phyloP scores from a whole-genome alignment of 2,329 filamentous ascomycete species.

The Nannizziopsis arthrosporioides region DNA sequence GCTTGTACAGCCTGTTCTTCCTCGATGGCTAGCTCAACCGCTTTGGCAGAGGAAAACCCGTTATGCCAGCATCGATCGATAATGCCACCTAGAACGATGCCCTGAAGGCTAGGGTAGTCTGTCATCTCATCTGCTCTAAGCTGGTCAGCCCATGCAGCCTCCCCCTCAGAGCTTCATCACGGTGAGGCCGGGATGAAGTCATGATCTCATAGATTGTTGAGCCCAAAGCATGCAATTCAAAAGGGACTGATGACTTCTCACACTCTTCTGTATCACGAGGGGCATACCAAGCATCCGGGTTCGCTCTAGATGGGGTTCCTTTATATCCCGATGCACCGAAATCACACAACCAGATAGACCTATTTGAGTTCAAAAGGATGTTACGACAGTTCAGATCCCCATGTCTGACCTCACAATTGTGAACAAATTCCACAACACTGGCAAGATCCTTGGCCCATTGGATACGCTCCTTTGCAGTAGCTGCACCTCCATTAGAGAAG shows the following conservation, averaged over 20 bases:
- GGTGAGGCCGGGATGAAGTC: conserved; percentile 3
- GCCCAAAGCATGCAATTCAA: conserved; percentile 8
- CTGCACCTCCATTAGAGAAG: neutral
- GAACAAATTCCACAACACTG: conserved; percentile 6
- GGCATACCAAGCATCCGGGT: neutral
- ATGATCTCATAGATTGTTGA: conserved; percentile 11
- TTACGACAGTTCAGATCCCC: conserved; percentile 6
- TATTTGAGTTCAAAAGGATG: conserved; percentile 2
- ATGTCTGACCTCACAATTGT: conserved; percentile 3
- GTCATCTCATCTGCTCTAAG: neutral
- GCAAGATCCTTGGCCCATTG: conserved; percentile 8
- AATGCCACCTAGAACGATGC: conserved; percentile 5
- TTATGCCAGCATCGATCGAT: conserved; percentile 8
- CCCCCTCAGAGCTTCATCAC: neutral
- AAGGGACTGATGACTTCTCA: neutral
- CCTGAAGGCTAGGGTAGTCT: conserved; percentile 3
- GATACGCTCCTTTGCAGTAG: conserved; percentile 5
- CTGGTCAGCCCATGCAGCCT: neutral
- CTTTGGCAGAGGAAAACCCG: neutral
- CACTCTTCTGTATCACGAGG: conserved; percentile 1
- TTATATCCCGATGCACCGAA: conserved; percentile 7
- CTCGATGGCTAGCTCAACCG: conserved; percentile 2
- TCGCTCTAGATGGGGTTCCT: neutral
- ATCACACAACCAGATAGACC: conserved; percentile 8
- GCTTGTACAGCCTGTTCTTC: neutral